Evolutionary conservation across 768 basidiomycete genomes (phyloP).

Genomic region (Postia placenta): DNA sequence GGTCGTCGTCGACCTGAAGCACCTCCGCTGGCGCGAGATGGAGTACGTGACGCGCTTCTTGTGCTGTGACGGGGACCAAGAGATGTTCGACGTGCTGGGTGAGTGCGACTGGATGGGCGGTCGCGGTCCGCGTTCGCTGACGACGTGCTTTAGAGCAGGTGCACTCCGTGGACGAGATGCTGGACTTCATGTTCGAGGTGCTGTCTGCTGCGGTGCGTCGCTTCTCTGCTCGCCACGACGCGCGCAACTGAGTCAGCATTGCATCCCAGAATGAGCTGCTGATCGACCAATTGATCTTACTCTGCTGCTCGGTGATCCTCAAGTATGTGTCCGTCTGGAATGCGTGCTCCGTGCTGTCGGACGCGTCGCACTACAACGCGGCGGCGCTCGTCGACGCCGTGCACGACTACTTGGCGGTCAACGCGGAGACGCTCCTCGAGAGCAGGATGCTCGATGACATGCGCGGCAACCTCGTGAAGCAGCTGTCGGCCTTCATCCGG

Average conservation of each 20-base stretch:
- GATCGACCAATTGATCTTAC: conserved; percentile 74
- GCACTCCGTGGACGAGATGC: conserved; percentile 59
- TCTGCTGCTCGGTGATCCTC: conserved; percentile 77
- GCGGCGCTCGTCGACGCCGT: conserved; percentile 60
- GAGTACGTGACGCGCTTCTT: conserved; percentile 68
- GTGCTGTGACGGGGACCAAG: conserved; percentile 63
- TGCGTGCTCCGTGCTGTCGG: conserved; percentile 71
- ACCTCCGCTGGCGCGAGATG: conserved; percentile 72
- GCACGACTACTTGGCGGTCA: conserved; percentile 73
- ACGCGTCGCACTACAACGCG: conserved; percentile 77
- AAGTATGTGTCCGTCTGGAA: conserved; percentile 66
- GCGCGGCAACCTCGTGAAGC: conserved; percentile 53
- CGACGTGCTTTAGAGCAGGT: conserved; percentile 37
- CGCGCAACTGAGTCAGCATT: no score
- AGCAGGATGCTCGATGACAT: conserved; percentile 74
- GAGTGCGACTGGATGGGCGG: conserved; percentile 32
- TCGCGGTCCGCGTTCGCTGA: conserved; percentile 17
- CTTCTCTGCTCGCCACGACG: no score
- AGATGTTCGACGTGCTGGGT: conserved; percentile 72
- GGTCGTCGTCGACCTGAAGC: conserved; percentile 62
- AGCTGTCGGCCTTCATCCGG: conserved; percentile 55
- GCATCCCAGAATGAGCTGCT: conserved; percentile 72
- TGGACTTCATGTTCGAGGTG: conserved; percentile 85
- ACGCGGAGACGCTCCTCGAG: conserved; percentile 86
- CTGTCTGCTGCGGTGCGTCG: conserved; percentile 73